phyloP scores from a whole-genome alignment of 768 basidiomycete genomes.

The Mycena polygramma region DNA sequence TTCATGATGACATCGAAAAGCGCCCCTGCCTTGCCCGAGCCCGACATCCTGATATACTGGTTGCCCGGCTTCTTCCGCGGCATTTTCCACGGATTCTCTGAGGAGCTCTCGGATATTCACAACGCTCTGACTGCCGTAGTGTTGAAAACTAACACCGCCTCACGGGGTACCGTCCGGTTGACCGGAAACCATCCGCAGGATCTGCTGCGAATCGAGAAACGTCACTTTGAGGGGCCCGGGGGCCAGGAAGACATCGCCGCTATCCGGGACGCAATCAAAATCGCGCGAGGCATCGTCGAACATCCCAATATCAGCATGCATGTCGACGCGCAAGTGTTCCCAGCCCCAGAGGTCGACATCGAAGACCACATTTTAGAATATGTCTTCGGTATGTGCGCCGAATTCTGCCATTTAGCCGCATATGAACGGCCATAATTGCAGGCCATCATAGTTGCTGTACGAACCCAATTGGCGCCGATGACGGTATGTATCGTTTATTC shows the following conservation, averaged over 20 bases:
- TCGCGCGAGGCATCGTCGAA: slow-evolving; percentile 38
- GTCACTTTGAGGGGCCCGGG: slow-evolving; percentile 42
- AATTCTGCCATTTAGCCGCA: neutral
- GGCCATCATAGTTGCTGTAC: slow-evolving; percentile 49
- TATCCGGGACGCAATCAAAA: slow-evolving; percentile 43
- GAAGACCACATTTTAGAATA: slow-evolving; percentile 41
- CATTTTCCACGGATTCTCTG: slow-evolving; percentile 44
- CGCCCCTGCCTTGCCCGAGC: slow-evolving; percentile 35
- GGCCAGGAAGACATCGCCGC: slow-evolving; percentile 42
- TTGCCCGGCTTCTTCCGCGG: slow-evolving; percentile 42
- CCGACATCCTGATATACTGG: slow-evolving; percentile 44
- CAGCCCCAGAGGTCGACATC: slow-evolving; percentile 41
- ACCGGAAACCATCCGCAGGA: slow-evolving; percentile 48
- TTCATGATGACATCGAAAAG: slow-evolving; percentile 40
- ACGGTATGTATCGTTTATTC: slow-evolving; percentile 36
- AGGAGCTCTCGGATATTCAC: slow-evolving; percentile 37
- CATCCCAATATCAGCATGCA: slow-evolving; percentile 31
- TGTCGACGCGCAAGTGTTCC: slow-evolving; percentile 40
- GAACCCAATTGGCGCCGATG: slow-evolving; percentile 43
- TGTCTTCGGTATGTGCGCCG: slow-evolving; percentile 40
- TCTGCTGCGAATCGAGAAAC: slow-evolving; percentile 43
- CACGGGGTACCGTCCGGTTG: slow-evolving; percentile 43
- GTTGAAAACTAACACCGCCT: slow-evolving; percentile 44
- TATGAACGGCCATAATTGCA: slow-evolving; percentile 16
- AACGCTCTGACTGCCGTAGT: slow-evolving; percentile 43